Base-by-base conservation (phyloP, 2,329 filamentous ascomycete genomes). In the Seiridium cupressi region DNA sequence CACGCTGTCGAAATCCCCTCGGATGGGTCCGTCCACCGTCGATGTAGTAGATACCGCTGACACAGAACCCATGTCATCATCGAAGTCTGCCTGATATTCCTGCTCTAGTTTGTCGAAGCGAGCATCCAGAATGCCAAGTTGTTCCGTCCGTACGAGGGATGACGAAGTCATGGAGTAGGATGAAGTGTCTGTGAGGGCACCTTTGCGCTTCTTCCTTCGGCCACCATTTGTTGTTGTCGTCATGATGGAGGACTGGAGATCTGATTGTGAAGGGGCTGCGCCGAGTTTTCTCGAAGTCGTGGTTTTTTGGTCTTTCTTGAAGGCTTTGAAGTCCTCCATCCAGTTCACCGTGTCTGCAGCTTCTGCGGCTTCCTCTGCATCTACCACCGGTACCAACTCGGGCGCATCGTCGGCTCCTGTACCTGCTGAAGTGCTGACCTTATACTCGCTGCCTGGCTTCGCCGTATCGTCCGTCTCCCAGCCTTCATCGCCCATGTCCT, bases 401-500 rank as follows among this genome's bases (percentile, higher is more conserved):
- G 80, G 80, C 13, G 74, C 78, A 8, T 77, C 72, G 6, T 80
- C 76, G 11, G 77, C 76, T 26, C 69, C 70, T 65, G 65, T 72
- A 11, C 65, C 60, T 55, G 70, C 55, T 18, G 34, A 34, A 4
- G 44, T 48, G 31, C 31, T 10, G 11, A 47, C 48, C 58, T 79
- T 79, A 73, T 83, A 85, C 69, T 87, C 84, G 66, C 81, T 82
- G 32, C 69, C 76, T n/a, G 89, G 89, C 79, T 90, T 96, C 72
- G 89, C 92, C 0, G 95, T 99, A 67, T 88, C 89, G 73, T 99
- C 95, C 6, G 93, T 96, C 76, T 97, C 93, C 93, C 93, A 99
- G 5, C 94, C 95, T 1, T 90, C 90, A 57, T 94, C 92, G 6
- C 82, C 81, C 11, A 84, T 81, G 4, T 84, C 84, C 58, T 81